These are phyloP conservation scores for Ilex aquifolium DNA, from an alignment of 257 asterid species.

Conservation along the genomic window DNA sequence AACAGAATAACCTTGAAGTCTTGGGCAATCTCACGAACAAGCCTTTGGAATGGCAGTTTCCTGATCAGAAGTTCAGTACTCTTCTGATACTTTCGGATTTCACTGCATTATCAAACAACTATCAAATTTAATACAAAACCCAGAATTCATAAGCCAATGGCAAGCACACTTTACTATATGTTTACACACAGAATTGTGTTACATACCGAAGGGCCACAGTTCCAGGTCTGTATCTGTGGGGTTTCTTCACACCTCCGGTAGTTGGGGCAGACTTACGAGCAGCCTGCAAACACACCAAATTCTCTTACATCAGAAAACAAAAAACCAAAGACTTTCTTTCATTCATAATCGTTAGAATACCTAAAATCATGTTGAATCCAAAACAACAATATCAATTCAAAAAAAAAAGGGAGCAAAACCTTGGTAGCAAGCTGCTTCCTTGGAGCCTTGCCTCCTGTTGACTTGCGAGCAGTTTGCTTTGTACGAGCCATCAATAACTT, in stretches of 20 bases:
- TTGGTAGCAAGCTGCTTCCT: background rate
- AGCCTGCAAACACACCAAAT: background rate
- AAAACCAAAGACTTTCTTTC: no score
- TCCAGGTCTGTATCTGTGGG: conserved; percentile 13
- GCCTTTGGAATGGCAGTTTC: conserved; percentile 26
- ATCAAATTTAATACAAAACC: background rate
- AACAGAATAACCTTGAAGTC: conserved; percentile 12
- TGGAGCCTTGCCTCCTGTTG: no score
- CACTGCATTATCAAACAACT: background rate
- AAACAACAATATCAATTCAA: background rate
- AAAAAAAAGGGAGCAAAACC: background rate
- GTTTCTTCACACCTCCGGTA: conserved; percentile 14
- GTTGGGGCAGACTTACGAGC: conserved; percentile 18
- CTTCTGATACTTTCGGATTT: conserved; percentile 29
- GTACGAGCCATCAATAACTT: background rate
- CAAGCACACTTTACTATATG: background rate
- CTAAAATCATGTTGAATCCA: no score
- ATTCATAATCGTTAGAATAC: no score
- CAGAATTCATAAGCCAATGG: background rate
- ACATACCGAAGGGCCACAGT: conserved; percentile 12
- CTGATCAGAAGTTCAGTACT: conserved; percentile 23
- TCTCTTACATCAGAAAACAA: no score
- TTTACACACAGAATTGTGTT: no score
- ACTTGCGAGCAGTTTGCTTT: background rate
- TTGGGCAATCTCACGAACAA: conserved; percentile 24